These are phyloP conservation scores for Zopfia rhizophila DNA, from an alignment of 2,329 filamentous ascomycete genomes.

Conservation along the genomic window DNA sequence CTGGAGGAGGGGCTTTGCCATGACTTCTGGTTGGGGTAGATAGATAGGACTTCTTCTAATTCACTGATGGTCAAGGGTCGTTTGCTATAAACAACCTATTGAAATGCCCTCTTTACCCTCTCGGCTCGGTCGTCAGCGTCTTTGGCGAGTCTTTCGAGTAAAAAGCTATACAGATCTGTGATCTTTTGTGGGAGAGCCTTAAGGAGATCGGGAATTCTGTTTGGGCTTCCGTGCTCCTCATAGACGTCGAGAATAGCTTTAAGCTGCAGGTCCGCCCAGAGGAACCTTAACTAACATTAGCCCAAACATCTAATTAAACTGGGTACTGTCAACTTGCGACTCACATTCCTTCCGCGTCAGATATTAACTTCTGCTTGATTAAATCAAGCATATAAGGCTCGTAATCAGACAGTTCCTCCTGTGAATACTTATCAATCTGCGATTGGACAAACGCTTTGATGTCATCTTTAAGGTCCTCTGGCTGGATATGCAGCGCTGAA, in stretches of 20 bases:
- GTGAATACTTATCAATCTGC: conserved; percentile 23
- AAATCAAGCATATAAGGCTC: conserved; percentile 17
- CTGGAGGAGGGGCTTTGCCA: conserved; percentile 23
- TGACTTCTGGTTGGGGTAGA: conserved; percentile 24
- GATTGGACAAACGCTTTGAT: conserved; percentile 21
- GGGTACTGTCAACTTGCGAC: conserved; percentile 13
- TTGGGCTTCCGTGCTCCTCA: conserved; percentile 22
- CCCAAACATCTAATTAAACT: conserved; percentile 9
- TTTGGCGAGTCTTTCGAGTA: conserved; percentile 20
- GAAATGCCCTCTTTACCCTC: conserved; percentile 28
- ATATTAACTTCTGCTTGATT: conserved; percentile 23
- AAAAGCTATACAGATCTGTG: conserved; percentile 24
- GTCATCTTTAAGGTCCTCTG: conserved; percentile 23
- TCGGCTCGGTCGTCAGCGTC: conserved; percentile 11
- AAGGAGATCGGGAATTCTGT: conserved; percentile 28
- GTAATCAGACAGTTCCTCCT: conserved; percentile 21
- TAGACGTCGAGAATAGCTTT: conserved; percentile 23
- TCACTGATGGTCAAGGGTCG: conserved; percentile 28
- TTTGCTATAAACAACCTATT: conserved; percentile 26
- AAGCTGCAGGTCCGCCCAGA: conserved; percentile 27
- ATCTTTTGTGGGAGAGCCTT: conserved; percentile 23
- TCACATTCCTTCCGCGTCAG: conserved; percentile 27
- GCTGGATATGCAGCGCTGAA: conserved; percentile 17
- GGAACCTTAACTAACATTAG: conserved; percentile 27
- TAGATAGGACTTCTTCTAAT: conserved; percentile 29